A percentile compares a stretch with the other conserved stretches of the same genome.
These are phyloP conservation scores for Arabidopsis hybrid DNA, from an alignment of 441 rosid genomes.

Conservation along the genomic window DNA sequence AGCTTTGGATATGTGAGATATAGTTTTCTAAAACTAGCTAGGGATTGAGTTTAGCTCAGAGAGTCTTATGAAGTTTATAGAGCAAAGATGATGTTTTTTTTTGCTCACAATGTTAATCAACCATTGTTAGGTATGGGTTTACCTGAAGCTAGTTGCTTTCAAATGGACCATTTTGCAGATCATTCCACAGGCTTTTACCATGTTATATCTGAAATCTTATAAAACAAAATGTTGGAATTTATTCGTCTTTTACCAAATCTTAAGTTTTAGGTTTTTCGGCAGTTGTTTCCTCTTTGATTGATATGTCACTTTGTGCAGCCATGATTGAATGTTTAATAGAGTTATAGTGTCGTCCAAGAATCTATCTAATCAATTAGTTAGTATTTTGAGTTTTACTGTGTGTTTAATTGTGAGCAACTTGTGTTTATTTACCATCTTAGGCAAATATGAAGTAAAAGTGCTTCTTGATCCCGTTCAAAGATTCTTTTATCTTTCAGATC, in stretches of 20 bases:
- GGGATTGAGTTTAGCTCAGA: not conserved
- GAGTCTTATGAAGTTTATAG: not conserved
- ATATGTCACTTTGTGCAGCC: not conserved
- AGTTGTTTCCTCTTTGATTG: not conserved
- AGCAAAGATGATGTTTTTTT: not conserved
- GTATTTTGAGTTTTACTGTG: too few species aligned
- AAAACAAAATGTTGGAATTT: not conserved
- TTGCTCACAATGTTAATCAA: not conserved
- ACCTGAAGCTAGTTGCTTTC: slow-evolving; percentile 12
- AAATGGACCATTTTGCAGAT: not conserved
- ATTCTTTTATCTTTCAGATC: not conserved
- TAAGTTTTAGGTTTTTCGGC: not conserved
- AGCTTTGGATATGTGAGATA: not conserved
- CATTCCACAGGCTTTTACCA: not conserved
- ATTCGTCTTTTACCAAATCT: not conserved
- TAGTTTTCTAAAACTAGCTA: not conserved
- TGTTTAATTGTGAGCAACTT: not conserved
- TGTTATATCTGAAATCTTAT: not conserved
- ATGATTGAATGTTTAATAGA: not conserved
- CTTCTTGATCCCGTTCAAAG: not conserved
- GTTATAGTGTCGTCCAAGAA: not conserved
- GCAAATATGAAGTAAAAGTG: not conserved
- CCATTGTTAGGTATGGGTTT: not conserved
- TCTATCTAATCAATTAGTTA: not conserved
- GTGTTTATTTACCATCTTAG: slow-evolving; percentile 6